These are phyloP conservation scores for Rhodotorula paludigena DNA, from an alignment of 768 basidiomycete genomes.

Conservation along the genomic window DNA sequence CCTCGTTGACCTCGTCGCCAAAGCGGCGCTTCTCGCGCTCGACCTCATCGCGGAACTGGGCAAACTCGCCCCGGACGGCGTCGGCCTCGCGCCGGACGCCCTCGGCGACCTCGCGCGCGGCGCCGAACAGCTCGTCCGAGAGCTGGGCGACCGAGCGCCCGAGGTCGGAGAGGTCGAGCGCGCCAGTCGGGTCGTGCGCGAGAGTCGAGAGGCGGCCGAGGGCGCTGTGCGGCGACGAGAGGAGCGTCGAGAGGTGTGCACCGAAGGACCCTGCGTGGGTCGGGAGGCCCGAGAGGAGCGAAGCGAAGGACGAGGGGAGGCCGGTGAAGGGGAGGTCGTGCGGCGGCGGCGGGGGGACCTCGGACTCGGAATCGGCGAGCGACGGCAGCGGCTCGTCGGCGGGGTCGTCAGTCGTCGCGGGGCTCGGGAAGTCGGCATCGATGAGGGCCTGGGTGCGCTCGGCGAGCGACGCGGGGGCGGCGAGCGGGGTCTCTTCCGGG, in stretches of 20 bases:
- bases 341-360: background rate
- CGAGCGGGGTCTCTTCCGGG: background rate
- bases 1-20: background rate
- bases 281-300: background rate
- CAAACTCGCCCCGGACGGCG: slow-evolving; percentile 7
- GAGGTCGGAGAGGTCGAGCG: background rate
- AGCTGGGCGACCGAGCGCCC: background rate
- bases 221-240: background rate
- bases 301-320: background rate
- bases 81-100: slow-evolving; percentile 10
- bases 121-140: background rate
- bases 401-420: background rate
- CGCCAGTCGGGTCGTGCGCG: background rate
- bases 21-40: background rate
- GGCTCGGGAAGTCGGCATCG: background rate
- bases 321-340: background rate
- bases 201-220: slow-evolving; percentile 10
- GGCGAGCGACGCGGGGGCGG: background rate
- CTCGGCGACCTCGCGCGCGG: slow-evolving; percentile 2
- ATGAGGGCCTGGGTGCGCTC: background rate
- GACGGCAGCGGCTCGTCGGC: background rate
- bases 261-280: background rate
- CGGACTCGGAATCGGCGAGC: background rate
- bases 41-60: background rate
- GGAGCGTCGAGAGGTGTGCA: background rate